Conservation (phyloP, 345 rosid genomes). For the Hypericum androsaemum region DNA sequence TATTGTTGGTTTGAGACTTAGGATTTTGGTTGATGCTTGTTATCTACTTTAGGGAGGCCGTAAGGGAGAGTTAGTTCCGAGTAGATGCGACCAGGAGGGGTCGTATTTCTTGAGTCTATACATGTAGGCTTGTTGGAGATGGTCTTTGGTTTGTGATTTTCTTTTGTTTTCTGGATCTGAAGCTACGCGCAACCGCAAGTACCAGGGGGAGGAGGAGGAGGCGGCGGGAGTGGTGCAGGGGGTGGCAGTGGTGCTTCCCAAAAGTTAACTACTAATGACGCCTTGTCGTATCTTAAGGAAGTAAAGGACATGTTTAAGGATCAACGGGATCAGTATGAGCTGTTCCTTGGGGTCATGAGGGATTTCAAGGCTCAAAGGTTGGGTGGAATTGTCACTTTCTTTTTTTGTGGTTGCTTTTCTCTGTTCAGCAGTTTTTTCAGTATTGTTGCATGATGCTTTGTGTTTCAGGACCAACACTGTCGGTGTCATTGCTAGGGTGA, state of each 20-base stretch:
- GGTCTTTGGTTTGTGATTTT: neutral
- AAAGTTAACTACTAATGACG: conserved; percentile 77
- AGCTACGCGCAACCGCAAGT: conserved; percentile 50
- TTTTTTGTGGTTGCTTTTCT: neutral
- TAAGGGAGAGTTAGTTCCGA: too few relatives aligned
- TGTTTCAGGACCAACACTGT: conserved; percentile 72
- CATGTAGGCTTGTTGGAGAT: neutral
- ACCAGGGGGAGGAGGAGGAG: conserved; percentile 7
- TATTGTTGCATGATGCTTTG: neutral
- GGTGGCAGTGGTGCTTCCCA: conserved; percentile 17
- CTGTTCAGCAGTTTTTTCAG: neutral
- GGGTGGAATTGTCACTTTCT: neutral
- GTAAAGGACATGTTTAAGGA: conserved; percentile 95
- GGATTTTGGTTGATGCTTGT: too few relatives aligned
- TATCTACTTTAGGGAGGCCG: too few relatives aligned
- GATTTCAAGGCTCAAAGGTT: conserved; percentile 95
- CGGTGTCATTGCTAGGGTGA: conserved; percentile 91
- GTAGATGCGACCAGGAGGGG: too few relatives aligned
- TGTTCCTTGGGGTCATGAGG: conserved; percentile 88
- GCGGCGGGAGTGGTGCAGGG: neutral
- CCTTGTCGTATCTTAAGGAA: conserved; percentile 69
- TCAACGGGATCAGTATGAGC: conserved; percentile 76
- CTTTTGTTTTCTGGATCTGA: conserved; percentile 9
- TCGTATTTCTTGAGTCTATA: neutral
- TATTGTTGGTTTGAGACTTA: too few relatives aligned